Evolutionary conservation across 2,329 filamentous ascomycete species (phyloP), one percentile per base, ranked within the genome.

Genomic region (Pyricularia sp.): DNA sequence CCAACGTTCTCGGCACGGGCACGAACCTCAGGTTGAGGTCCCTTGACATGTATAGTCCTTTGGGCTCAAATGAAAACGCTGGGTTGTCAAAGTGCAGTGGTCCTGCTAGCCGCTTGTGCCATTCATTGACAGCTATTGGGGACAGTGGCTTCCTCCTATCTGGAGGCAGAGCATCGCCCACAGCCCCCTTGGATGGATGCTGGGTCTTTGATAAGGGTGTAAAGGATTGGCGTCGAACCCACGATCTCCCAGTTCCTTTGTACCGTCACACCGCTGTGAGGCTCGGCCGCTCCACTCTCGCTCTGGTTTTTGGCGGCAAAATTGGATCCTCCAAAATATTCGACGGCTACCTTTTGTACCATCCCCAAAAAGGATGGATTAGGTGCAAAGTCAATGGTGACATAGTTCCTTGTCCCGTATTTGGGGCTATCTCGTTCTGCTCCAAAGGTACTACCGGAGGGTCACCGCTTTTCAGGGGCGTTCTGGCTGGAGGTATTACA

Each of bases 81-180:
- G 33, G 23, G 25, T 55, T 66, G 33, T 26, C n/a, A 30, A 72
- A 69, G 70, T 69, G 17, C 20, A 73, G 72, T 4, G 79, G 79
- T 0, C 85, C 84, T 26, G 72, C 78, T 4, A 76, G 76, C 66
- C 80, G 90, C 64, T 90, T 94, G 83, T 95, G 92, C 73, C 92
- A 95, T 77, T 90, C 91, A 0, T 81, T 93, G 25, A 94, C 91
- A 25, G 82, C 87, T 66, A 76, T 96, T 5, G 84, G 83, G 1
- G 79, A 82, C 42, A 78, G 79, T 26, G 85, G 86, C 20, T 84
- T 84, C 70, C 78, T 97, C 12, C 81, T 97, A 65, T 84, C 87
- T 33, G 94, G 94, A 28, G 94, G 94, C 5, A 86, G 94, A 70
- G 83, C 85, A n/a, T 94, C 92, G 9, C 93, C 94, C 4, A 83